Base-by-base conservation (phyloP, 2,329 filamentous ascomycete genomes). In the Cytospora chrysosperma region DNA sequence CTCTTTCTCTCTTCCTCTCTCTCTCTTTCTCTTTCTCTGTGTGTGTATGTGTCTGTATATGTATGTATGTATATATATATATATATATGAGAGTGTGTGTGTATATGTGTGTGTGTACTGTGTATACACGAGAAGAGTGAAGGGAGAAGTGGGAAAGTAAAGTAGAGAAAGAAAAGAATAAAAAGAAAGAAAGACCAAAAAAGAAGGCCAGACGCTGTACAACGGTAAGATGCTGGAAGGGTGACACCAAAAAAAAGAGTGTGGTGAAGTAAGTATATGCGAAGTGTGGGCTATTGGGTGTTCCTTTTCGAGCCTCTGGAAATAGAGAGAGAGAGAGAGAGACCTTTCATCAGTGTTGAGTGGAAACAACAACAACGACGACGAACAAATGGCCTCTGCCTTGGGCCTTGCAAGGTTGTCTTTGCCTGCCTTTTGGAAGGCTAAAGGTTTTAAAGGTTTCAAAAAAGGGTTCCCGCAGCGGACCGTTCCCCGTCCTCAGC, bases 401-500 rank as follows among this genome's bases (percentile, higher is more conserved):
- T n/a, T n/a, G n/a, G n/a, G n/a, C n/a, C n/a, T n/a, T n/a, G n/a
- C n/a, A n/a, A n/a, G n/a, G n/a, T n/a, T n/a, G n/a, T n/a, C n/a
- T n/a, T n/a, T n/a, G n/a, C n/a, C n/a, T 43, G 30, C 30, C 40
- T 53, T 27, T 57, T 32, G 32, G 54, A 43, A 28, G 47, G 60
- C 24, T 50, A 56, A 40, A 50, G n/a, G n/a, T n/a, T n/a, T n/a
- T n/a, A 51, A 51, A 10, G n/a, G 52, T 28, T 37, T 37, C 19
- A 55, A 32, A 21, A 34, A 24, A 26, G 21, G 28, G 53, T 24
- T 57, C 43, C 53, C 55, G 55, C 49, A 58, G 55, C 61, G 61
- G 61, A 50, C 61, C 61, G 61, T 58, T 62, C 61, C 61, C 54
- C n/a, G 43, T 47, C 43, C 43, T n/a, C 43, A 47, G 43, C 43